Evolutionary conservation across 2,329 filamentous ascomycete genomes (phyloP).

Genomic region (Phialophora macrospora): DNA sequence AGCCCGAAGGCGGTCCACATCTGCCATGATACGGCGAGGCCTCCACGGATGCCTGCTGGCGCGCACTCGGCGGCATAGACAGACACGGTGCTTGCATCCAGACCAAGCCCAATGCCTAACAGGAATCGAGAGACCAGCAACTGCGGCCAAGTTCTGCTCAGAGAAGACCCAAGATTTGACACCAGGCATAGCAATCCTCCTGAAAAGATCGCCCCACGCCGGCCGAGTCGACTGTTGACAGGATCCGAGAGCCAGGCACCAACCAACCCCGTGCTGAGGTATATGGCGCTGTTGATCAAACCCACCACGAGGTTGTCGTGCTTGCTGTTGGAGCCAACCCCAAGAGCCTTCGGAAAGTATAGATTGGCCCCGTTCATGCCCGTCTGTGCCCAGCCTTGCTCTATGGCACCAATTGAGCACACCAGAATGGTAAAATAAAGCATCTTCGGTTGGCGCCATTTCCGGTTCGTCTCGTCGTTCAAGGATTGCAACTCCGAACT

Average conservation of each 20-base stretch:
- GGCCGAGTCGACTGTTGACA: conserved; percentile 71
- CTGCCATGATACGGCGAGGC: conserved; percentile 60
- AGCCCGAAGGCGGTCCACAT: conserved; percentile 62
- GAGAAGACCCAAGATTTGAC: conserved; percentile 56
- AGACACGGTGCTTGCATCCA: conserved; percentile 53
- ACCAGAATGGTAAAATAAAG: conserved; percentile 59
- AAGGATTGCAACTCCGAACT: conserved; percentile 50
- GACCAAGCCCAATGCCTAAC: conserved; percentile 40
- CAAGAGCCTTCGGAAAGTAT: conserved; percentile 54
- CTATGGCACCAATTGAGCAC: conserved; percentile 58
- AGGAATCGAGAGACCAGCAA: conserved; percentile 61
- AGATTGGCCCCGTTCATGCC: conserved; percentile 60
- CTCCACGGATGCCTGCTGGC: conserved; percentile 56
- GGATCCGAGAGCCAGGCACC: conserved; percentile 73
- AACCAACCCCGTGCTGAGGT: conserved; percentile 57
- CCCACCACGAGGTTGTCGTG: conserved; percentile 65
- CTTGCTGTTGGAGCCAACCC: conserved; percentile 51
- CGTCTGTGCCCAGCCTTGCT: conserved; percentile 60
- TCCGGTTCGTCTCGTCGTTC: conserved; percentile 52
- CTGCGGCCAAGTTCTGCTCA: conserved; percentile 64
- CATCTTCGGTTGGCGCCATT: conserved; percentile 56
- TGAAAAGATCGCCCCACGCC: conserved; percentile 70
- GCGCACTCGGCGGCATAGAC: conserved; percentile 57
- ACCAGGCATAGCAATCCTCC: conserved; percentile 62
- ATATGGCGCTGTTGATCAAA: conserved; percentile 64